phyloP scores from a whole-genome alignment of 352 stramenopile species.

The Hyaloperonospora arabidopsidis region DNA sequence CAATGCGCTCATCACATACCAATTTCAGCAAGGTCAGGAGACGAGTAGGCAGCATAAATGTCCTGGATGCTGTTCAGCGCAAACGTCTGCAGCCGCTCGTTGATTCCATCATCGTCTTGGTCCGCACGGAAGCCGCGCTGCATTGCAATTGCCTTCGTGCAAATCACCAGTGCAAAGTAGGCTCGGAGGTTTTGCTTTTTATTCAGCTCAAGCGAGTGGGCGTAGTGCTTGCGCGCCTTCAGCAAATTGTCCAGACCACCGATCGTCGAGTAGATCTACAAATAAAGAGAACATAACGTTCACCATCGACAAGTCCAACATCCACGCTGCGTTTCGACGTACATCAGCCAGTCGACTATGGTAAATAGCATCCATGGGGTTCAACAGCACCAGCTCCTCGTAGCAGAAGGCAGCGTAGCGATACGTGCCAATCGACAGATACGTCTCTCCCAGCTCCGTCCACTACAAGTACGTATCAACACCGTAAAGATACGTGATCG shows the following conservation, averaged over 20 bases:
- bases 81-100: constrained; percentile 48
- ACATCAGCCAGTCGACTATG: constrained; percentile 58
- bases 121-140: constrained; percentile 39
- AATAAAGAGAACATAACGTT: background rate
- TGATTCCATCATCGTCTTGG: constrained; percentile 46
- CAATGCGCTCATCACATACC: constrained; percentile 21
- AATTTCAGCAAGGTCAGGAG: constrained; percentile 36
- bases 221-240: constrained; percentile 61
- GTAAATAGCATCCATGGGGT: constrained; percentile 56
- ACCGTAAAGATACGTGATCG: background rate
- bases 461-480: constrained; percentile 26
- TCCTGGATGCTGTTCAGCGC: constrained; percentile 35
- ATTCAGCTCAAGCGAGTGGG: constrained; percentile 59
- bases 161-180: constrained; percentile 42
- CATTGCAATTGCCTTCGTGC: constrained; percentile 45
- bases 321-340: constrained; percentile 2
- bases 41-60: constrained; percentile 32
- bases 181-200: constrained; percentile 51
- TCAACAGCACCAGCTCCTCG: constrained; percentile 63
- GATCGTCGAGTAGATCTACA: constrained; percentile 55
- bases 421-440: constrained; percentile 45
- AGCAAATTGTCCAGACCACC: constrained; percentile 50
- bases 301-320: background rate
- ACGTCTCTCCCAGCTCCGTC: constrained; percentile 52
- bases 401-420: constrained; percentile 64